Conservation (phyloP, 2,329 filamentous ascomycete species). For the Sclerotinia trifoliorum region DNA sequence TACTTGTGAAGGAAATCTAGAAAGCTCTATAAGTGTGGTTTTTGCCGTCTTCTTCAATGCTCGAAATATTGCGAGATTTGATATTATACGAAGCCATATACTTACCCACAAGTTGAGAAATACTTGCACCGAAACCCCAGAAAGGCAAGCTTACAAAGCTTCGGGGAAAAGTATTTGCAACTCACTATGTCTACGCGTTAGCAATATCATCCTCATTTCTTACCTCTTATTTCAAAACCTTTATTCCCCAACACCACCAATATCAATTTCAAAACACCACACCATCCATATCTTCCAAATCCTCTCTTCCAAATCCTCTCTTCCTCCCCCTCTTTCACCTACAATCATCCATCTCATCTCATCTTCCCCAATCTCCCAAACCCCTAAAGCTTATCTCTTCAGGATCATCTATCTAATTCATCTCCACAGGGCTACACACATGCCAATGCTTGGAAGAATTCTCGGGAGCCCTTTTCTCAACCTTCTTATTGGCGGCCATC, state of each 20-base stretch:
- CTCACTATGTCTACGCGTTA: background rate
- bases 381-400: background rate
- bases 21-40: background rate
- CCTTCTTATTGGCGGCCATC: background rate
- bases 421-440: background rate
- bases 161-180: too few relatives aligned
- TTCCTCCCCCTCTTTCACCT: background rate
- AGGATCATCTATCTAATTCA: background rate
- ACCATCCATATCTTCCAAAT: background rate
- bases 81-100: background rate
- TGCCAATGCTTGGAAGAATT: background rate
- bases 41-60: background rate
- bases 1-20: background rate
- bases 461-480: background rate
- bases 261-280: background rate
- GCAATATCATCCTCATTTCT: background rate
- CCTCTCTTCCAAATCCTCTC: background rate
- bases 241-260: background rate
- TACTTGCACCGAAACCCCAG: background rate
- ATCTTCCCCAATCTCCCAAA: background rate
- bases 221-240: background rate
- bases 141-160: background rate
- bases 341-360: background rate
- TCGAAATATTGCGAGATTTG: background rate
- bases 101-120: background rate